Base-by-base conservation (phyloP, 176 grass and related monocot species). In the Dactylis glomerata region DNA sequence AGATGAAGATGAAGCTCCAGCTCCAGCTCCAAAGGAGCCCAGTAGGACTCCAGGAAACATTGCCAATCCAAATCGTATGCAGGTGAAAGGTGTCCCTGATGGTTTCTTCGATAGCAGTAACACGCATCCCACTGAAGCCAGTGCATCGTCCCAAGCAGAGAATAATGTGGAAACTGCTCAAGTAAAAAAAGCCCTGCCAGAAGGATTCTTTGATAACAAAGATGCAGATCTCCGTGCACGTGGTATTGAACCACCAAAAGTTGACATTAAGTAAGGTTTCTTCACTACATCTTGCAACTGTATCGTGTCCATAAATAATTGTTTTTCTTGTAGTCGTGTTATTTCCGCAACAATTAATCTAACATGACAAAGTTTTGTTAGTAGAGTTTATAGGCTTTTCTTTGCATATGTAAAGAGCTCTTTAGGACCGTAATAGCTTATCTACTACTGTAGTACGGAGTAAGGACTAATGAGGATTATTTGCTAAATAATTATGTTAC, bases 161-260 rank as follows among this genome's bases (percentile, higher is more conserved):
- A 90, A 84, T 14, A 77, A 66, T 73, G 14, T 73, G 64, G 81
- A 83, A 82, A 78, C 61, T 17, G 51, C 88, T 75, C 75, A 92
- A 92, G 80, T 17, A 78, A 93, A 94, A 86, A 77, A 70, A 78
- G 81, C 83, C 8, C 82, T 99, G 68, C 96, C 96, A 22, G 93
- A 99, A 99, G 93, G 97, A 13, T 99, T 99, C 80, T 99, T 99
- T 45, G 97, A 99, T 89, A 99, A 96, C 88, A 96, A 96, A 88
- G 97, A 96, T 76, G 93, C 93, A 8, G 97, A 99, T 92, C 93
- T 99, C 37, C 89, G 90, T 76, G 93, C 93, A 83, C 93, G 90
- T 79, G 93, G 93, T 62, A 90, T 95, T 75, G 82, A 95, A 82
- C 93, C 90, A 79, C 90, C 87, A 68, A 95, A 95, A 37, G 76